Conservation (phyloP, 495 filamentous ascomycete genomes). For the Penicillium soppii region DNA sequence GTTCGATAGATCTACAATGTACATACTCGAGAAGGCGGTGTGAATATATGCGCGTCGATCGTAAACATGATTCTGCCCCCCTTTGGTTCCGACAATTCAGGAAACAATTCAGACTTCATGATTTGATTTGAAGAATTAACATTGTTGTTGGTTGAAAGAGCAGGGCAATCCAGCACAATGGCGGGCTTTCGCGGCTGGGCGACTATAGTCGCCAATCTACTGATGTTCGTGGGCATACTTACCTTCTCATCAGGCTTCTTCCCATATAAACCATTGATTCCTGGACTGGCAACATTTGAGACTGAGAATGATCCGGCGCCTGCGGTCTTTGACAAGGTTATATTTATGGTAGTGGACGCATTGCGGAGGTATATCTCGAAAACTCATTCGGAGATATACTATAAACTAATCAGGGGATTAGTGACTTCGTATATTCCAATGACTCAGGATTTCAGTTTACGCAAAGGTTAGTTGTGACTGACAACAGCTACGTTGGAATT, state of each 20-base stretch:
- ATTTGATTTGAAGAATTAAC: not conserved
- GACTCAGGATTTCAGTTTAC: slow-evolving; percentile 84
- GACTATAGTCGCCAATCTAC: slow-evolving; percentile 59
- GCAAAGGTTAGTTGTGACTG: slow-evolving; percentile 65
- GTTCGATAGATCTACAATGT: too few species aligned
- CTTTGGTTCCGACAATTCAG: not conserved
- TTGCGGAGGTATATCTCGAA: slow-evolving; percentile 67
- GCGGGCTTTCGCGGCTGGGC: slow-evolving; percentile 22
- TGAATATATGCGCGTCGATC: slow-evolving; percentile 2
- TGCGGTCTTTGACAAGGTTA: slow-evolving; percentile 78
- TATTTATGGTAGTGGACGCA: slow-evolving; percentile 99
- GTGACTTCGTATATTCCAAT: slow-evolving; percentile 90
- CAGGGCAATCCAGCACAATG: slow-evolving; percentile 19
- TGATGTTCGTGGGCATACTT: slow-evolving; percentile 75
- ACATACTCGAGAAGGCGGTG: too few species aligned
- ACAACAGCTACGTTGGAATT: not conserved
- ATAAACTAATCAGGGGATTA: slow-evolving; percentile 34
- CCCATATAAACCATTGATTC: slow-evolving; percentile 90
- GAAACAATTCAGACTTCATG: not conserved
- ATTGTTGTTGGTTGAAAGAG: not conserved
- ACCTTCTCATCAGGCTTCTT: slow-evolving; percentile 93
- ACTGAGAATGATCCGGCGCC: slow-evolving; percentile 35
- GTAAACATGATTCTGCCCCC: slow-evolving; percentile 14
- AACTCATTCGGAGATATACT: not conserved
- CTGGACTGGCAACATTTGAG: slow-evolving; percentile 72